phyloP scores from a whole-genome alignment of 1,284 basidiomycete genomes.

The Trametes versicolor region DNA sequence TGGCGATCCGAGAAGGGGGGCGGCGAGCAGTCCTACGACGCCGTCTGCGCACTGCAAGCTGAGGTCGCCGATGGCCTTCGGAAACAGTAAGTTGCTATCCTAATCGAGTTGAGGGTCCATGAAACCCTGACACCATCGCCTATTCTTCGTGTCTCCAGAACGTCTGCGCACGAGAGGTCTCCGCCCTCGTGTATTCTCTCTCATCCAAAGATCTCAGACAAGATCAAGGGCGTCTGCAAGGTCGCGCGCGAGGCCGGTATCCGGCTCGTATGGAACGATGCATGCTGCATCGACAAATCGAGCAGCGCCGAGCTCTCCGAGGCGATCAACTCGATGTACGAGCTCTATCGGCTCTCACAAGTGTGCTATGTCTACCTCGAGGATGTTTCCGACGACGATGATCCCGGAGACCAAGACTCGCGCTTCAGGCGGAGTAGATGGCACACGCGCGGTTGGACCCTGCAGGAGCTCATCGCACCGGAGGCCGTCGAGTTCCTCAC shows the following conservation, averaged over 20 bases:
- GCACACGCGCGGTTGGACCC: too few species aligned
- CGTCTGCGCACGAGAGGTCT: too few species aligned
- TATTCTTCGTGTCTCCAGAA: background rate
- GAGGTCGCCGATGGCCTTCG: background rate
- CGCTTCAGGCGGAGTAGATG: too few species aligned
- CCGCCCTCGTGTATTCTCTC: background rate
- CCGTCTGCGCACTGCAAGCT: background rate
- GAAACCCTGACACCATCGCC: too few species aligned
- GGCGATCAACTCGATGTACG: conserved; percentile 4
- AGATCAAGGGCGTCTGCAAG: background rate
- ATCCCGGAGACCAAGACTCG: background rate
- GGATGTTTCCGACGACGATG: background rate
- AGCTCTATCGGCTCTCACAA: background rate
- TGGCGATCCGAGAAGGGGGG: background rate
- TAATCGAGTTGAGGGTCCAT: background rate
- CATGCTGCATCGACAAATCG: too few species aligned
- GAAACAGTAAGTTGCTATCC: background rate
- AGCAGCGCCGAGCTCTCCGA: too few species aligned
- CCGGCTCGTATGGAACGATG: background rate
- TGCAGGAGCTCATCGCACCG: too few species aligned
- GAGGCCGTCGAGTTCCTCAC: background rate
- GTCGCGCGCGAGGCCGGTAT: background rate
- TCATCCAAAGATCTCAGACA: background rate
- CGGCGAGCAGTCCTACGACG: background rate
- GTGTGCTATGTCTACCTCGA: conserved; percentile 2